A percentile compares a stretch with the other conserved stretches of the same genome.
Evolutionary conservation across 257 asterid genomes (phyloP).

Genomic region (Gentiana dahurica): DNA sequence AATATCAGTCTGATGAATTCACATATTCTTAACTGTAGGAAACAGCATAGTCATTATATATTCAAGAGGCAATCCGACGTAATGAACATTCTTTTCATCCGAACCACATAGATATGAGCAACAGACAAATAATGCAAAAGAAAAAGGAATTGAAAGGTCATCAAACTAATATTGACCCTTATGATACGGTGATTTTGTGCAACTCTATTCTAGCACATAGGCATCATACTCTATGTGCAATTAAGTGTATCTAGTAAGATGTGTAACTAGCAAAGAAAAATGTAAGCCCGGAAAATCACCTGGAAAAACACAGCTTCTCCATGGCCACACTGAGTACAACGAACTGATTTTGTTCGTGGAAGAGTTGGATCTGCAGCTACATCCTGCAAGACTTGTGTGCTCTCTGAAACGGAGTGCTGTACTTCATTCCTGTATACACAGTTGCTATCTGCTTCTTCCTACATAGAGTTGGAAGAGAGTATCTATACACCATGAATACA

Average conservation of each 20-base stretch:
- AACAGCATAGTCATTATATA: too few species aligned
- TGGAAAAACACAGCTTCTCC: slow-evolving; percentile 99
- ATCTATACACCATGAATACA: too few species aligned
- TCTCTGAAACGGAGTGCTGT: slow-evolving; percentile 77
- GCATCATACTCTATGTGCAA: neutral
- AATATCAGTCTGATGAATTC: too few species aligned
- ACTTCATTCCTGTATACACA: slow-evolving; percentile 88
- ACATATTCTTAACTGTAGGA: too few species aligned
- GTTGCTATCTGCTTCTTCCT: slow-evolving; percentile 93
- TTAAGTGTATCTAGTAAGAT: neutral
- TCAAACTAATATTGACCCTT: neutral
- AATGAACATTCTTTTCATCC: too few species aligned
- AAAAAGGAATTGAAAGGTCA: neutral
- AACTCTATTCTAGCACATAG: neutral
- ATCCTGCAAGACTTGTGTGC: slow-evolving; percentile 87
- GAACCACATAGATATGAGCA: too few species aligned
- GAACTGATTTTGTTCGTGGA: slow-evolving; percentile 86
- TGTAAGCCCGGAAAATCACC: slow-evolving; percentile 27
- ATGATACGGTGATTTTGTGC: neutral
- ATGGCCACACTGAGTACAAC: slow-evolving; percentile 77
- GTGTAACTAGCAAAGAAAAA: neutral
- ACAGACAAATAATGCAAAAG: too few species aligned
- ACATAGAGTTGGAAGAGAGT: slow-evolving; percentile 5
- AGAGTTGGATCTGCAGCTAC: slow-evolving; percentile 99
- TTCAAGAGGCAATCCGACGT: too few species aligned